Evolutionary conservation across 1,139 yeast genomes (phyloP).

Genomic region (Hemisphaericaspora xylofermentans): DNA sequence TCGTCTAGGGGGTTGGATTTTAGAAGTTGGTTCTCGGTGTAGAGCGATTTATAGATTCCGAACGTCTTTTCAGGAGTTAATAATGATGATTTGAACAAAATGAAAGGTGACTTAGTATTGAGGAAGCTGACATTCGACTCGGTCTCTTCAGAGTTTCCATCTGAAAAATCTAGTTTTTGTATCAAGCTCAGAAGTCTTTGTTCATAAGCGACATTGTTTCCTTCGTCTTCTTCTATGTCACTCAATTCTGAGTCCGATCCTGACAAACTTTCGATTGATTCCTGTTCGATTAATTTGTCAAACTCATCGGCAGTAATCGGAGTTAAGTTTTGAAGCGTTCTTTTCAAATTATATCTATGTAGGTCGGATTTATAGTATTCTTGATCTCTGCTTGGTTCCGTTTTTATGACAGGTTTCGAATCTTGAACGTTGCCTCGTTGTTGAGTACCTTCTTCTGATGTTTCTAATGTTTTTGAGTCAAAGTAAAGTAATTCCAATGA

Average conservation of each 20-base stretch:
- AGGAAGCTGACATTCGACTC: constrained; percentile 48
- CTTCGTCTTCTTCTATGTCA: constrained; percentile 19
- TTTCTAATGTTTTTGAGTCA: constrained; percentile 42
- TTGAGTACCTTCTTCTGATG: background rate
- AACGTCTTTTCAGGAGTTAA: constrained; percentile 50
- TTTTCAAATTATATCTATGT: constrained; percentile 60
- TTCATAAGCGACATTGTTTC: constrained; percentile 16
- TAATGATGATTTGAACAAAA: constrained; percentile 51
- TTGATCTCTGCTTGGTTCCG: constrained; percentile 20
- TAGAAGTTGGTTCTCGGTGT: constrained; percentile 35
- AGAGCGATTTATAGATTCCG: constrained; percentile 70
- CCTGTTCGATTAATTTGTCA: constrained; percentile 51
- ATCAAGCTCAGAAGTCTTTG: constrained; percentile 33
- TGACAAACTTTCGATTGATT: constrained; percentile 57
- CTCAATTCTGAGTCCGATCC: constrained; percentile 46
- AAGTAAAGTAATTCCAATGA: constrained; percentile 58
- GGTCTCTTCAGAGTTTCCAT: constrained; percentile 18
- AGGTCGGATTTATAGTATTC: constrained; percentile 63
- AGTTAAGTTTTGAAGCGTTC: constrained; percentile 46
- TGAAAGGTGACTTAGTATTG: constrained; percentile 63
- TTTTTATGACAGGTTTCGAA: constrained; percentile 3
- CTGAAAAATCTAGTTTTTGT: constrained; percentile 27
- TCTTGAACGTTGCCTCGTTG: background rate
- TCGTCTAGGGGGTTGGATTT: constrained; percentile 41
- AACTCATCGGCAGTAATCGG: constrained; percentile 60